These are phyloP conservation scores for Phaeosphaeria sp. DNA, from an alignment of 2,329 filamentous ascomycete genomes.

Conservation along the genomic window DNA sequence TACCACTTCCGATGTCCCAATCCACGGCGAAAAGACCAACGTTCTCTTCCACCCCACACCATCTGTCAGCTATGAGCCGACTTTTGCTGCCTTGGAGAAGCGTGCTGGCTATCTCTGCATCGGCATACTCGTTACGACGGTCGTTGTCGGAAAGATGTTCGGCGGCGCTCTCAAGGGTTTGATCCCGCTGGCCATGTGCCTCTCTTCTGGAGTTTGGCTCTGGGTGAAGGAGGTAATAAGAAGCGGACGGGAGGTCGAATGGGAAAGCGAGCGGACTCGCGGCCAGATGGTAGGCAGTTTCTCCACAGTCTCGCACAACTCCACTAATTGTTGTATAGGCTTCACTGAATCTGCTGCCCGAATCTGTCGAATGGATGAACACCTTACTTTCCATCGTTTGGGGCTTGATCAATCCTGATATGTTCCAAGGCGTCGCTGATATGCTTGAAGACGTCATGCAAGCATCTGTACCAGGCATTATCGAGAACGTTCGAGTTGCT, in stretches of 20 bases:
- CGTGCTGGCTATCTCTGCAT: slow-evolving; percentile 73
- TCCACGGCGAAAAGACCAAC: slow-evolving; percentile 95
- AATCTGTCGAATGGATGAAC: slow-evolving; percentile 95
- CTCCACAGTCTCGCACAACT: background rate
- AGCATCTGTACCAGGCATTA: slow-evolving; percentile 85
- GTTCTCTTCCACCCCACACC: slow-evolving; percentile 95
- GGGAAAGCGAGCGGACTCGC: slow-evolving; percentile 83
- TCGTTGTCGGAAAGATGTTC: slow-evolving; percentile 79
- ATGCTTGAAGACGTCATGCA: slow-evolving; percentile 97
- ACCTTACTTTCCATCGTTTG: slow-evolving; percentile 83
- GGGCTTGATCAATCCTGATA: slow-evolving; percentile 92
- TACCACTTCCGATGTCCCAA: slow-evolving; percentile 90
- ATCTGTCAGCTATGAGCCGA: slow-evolving; percentile 86
- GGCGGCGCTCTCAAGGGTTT: slow-evolving; percentile 79
- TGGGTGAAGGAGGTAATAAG: slow-evolving; percentile 89
- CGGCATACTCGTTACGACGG: slow-evolving; percentile 73
- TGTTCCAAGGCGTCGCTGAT: slow-evolving; percentile 92
- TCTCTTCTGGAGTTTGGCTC: slow-evolving; percentile 80
- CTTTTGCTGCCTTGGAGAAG: slow-evolving; percentile 78
- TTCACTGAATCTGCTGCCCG: slow-evolving; percentile 85
- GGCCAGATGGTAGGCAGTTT: slow-evolving; percentile 69
- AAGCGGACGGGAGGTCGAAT: slow-evolving; percentile 83
- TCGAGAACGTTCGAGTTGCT: slow-evolving; percentile 93
- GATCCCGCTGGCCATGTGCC: slow-evolving; percentile 72
- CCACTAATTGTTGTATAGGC: slow-evolving; percentile 56